Evolutionary conservation across 768 basidiomycete species (phyloP).

Genomic region (Mycena kentingensis): DNA sequence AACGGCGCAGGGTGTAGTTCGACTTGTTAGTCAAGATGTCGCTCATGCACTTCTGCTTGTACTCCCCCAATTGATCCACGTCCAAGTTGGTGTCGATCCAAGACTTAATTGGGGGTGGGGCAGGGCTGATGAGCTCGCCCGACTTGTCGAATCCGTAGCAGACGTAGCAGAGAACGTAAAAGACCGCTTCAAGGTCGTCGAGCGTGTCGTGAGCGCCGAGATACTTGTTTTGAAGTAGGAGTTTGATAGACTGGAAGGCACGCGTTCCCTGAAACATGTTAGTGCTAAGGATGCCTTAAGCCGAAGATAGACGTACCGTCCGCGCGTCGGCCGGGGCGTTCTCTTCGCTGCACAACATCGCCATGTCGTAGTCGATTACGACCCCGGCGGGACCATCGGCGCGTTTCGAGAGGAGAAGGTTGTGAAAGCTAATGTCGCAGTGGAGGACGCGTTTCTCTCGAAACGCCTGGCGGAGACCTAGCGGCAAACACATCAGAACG

Average conservation of each 20-base stretch:
- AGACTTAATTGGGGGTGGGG: too few relatives aligned
- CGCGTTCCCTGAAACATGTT: not conserved
- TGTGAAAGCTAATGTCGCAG: constrained; percentile 29
- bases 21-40: too few relatives aligned
- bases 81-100: too few relatives aligned
- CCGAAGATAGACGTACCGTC: not conserved
- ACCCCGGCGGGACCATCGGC: not conserved
- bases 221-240: not conserved
- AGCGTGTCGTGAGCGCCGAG: constrained; percentile 7
- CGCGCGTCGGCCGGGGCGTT: not conserved
- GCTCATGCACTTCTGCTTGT: too few relatives aligned
- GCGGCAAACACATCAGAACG: not conserved
- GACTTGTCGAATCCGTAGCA: not conserved
- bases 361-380: constrained; percentile 9
- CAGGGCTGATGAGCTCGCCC: too few relatives aligned
- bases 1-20: too few relatives aligned
- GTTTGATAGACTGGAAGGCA: constrained; percentile 4
- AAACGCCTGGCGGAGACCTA: constrained; percentile 23
- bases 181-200: constrained; percentile 11
- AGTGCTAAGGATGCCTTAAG: too few relatives aligned
- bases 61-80: too few relatives aligned
- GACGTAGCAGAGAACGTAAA: constrained; percentile 3
- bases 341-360: too few relatives aligned
- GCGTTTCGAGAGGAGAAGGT: constrained; percentile 21
- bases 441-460: constrained; percentile 25